phyloP scores from a whole-genome alignment of 2,329 filamentous ascomycete species.

The Exserohilum turcica region DNA sequence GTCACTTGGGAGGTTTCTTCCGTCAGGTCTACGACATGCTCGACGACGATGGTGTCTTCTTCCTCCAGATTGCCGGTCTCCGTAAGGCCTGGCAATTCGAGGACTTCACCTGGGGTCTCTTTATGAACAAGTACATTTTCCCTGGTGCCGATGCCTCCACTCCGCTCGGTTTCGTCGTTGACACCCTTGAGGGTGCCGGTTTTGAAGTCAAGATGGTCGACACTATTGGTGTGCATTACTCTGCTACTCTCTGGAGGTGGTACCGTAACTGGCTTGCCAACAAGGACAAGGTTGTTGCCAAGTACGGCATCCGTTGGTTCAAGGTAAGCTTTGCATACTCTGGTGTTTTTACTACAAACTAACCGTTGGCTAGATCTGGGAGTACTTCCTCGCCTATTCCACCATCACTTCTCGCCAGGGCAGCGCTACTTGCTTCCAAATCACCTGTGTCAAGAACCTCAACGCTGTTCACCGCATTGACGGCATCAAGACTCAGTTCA shows the following conservation, averaged over 20 bases:
- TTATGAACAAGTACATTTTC: constrained; percentile 99
- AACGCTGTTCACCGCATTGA: constrained; percentile 84
- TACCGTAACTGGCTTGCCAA: constrained; percentile 98
- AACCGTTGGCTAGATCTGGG: constrained; percentile 73
- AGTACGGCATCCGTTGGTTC: constrained; percentile 96
- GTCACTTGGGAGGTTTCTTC: constrained; percentile 80
- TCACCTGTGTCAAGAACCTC: constrained; percentile 86
- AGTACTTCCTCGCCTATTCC: constrained; percentile 85
- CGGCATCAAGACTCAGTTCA: constrained; percentile 71
- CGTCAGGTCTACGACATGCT: constrained; percentile 93
- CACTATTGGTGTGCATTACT: constrained; percentile 96
- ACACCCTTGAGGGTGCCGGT: constrained; percentile 81
- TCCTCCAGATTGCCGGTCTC: constrained; percentile 92
- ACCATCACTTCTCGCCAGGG: constrained; percentile 85
- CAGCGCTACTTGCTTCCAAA: constrained; percentile 83
- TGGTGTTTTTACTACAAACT: constrained; percentile 1
- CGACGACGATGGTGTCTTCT: constrained; percentile 94
- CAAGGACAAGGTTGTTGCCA: constrained; percentile 86
- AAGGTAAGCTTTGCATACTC: constrained; percentile 65
- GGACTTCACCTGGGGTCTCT: constrained; percentile 96
- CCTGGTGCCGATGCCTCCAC: constrained; percentile 95
- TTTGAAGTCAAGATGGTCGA: constrained; percentile 92
- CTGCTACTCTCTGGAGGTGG: constrained; percentile 95
- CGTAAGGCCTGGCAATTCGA: constrained; percentile 97
- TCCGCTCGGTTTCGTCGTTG: constrained; percentile 84